A percentile compares a stretch with the other conserved stretches of the same genome.
Conservation (phyloP, 768 basidiomycete genomes). For the Kwoniella bestiolae region DNA sequence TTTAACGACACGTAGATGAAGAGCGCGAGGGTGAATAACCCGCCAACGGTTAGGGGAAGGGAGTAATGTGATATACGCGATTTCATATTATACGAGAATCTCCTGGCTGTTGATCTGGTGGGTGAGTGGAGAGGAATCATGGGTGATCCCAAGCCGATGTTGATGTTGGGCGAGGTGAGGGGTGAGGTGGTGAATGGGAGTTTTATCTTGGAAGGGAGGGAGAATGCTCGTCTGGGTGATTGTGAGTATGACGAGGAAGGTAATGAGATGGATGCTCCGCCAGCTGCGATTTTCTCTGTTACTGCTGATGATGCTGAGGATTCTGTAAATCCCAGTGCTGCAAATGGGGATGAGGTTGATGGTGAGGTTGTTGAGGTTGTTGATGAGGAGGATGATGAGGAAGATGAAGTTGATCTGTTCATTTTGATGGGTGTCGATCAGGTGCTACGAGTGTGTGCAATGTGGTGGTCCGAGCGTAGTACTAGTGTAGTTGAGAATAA, state of each 20-base stretch:
- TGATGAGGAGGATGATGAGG: slow-evolving; percentile 6
- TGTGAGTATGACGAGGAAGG: slow-evolving; percentile 9
- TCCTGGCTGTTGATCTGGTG: slow-evolving; percentile 24
- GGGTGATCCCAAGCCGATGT: slow-evolving; percentile 13
- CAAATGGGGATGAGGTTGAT: neutral
- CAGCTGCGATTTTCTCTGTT: neutral
- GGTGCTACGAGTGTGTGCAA: neutral
- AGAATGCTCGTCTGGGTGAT: slow-evolving; percentile 17
- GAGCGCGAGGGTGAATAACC: slow-evolving; percentile 26
- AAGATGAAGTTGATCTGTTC: neutral
- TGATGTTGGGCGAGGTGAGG: neutral
- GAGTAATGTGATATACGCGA: slow-evolving; percentile 28
- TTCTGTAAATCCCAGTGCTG: slow-evolving; percentile 1
- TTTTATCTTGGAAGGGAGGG: slow-evolving; percentile 13
- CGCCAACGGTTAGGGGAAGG: slow-evolving; percentile 28
- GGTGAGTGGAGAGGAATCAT: slow-evolving; percentile 21
- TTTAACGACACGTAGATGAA: slow-evolving; percentile 28
- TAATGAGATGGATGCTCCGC: neutral
- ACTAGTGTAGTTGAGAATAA: too few species aligned
- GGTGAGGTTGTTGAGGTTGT: too few species aligned
- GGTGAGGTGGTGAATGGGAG: slow-evolving; percentile 5
- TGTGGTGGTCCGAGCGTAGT: neutral
- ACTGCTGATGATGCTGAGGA: neutral
- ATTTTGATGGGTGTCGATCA: neutral
- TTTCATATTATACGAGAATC: slow-evolving; percentile 42